Base-by-base conservation (phyloP, 2,329 filamentous ascomycete species). In the Hymenoscyphus fraxineus region DNA sequence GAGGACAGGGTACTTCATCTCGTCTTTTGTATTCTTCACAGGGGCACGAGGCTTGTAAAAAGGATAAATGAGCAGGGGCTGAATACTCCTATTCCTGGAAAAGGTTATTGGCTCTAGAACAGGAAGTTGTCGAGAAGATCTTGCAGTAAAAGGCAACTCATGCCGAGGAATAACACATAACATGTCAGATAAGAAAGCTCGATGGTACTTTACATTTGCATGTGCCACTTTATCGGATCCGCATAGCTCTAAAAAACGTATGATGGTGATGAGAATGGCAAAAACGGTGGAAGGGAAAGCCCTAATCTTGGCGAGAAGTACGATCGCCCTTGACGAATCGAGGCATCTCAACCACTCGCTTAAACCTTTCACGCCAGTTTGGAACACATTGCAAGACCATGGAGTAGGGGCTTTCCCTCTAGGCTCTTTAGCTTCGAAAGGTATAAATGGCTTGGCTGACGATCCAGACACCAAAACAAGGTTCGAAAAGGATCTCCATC, bases 11-110 rank as follows among this genome's bases (percentile, higher is more conserved):
- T 19, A 22, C 39, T 39, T 59, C 58, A 44, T 59, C 22, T 16
- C 19, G 39, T 59, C 58, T 59, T 59, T 58, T 58, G 56, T 58
- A 58, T 58, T 13, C 31, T 58, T 19, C n/a, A 38, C 56, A n/a
- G 32, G 56, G n/a, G 56, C 31, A 58, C 56, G 38, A 58, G 22
- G 56, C 16, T 35, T 39, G 32, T 38, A 35, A 58, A 27, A 38
- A 9, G 56, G 9, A 39, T 19, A 58, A 38, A 39, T 58, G 16
- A 32, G 22, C 56, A n/a, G 9, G 12, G 38, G n/a, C 38, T 39
- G 32, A 58, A 39, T 5, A n/a, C 13, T 19, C 32, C 31, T 39
- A 22, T 9, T 35, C n/a, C n/a, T 38, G 32, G 32, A 58, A 58
- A 39, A 39, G 56, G 56, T 22, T 35, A 13, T n/a, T 38, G 19